Evolutionary conservation across 2,329 filamentous ascomycete species (phyloP).

Genomic region (Hymenoscyphus infarciens): DNA sequence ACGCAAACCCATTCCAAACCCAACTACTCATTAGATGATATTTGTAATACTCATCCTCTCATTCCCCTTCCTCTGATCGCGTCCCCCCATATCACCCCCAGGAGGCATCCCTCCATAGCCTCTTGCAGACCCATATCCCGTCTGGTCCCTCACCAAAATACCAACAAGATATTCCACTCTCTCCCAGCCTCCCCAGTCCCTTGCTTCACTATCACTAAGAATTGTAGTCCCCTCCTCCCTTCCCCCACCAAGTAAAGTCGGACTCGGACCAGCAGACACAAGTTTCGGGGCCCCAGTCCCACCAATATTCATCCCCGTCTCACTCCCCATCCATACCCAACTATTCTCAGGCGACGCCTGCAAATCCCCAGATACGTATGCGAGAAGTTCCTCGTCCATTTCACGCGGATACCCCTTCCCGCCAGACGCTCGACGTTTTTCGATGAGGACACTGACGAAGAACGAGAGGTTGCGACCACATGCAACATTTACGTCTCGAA

Average conservation of each 20-base stretch:
- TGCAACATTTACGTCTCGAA: slow-evolving; percentile 67
- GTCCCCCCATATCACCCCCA: slow-evolving; percentile 9
- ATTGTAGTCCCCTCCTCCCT: slow-evolving; percentile 40
- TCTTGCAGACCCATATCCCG: slow-evolving; percentile 16
- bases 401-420: slow-evolving; percentile 21
- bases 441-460: slow-evolving; percentile 67
- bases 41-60: slow-evolving; percentile 34
- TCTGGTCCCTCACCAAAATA: slow-evolving; percentile 42
- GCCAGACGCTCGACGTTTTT: slow-evolving; percentile 44
- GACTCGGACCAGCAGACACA: slow-evolving; percentile 14
- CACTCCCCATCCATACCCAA: slow-evolving; percentile 76
- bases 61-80: slow-evolving; percentile 21
- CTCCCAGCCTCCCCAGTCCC: slow-evolving; percentile 79
- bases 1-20: neutral
- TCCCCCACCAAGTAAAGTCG: slow-evolving; percentile 26
- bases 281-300: slow-evolving; percentile 11
- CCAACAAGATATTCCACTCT: slow-evolving; percentile 63
- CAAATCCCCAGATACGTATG: slow-evolving; percentile 80
- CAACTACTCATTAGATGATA: slow-evolving; percentile 23
- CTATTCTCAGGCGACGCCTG: slow-evolving; percentile 73
- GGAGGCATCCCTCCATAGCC: neutral
- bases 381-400: slow-evolving; percentile 80
- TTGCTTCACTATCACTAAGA: slow-evolving; percentile 53
- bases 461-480: slow-evolving; percentile 82
- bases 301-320: slow-evolving; percentile 41